Conservation (phyloP, 1,284 basidiomycete genomes). For the Cutaneotrichosporon spelunceum region DNA sequence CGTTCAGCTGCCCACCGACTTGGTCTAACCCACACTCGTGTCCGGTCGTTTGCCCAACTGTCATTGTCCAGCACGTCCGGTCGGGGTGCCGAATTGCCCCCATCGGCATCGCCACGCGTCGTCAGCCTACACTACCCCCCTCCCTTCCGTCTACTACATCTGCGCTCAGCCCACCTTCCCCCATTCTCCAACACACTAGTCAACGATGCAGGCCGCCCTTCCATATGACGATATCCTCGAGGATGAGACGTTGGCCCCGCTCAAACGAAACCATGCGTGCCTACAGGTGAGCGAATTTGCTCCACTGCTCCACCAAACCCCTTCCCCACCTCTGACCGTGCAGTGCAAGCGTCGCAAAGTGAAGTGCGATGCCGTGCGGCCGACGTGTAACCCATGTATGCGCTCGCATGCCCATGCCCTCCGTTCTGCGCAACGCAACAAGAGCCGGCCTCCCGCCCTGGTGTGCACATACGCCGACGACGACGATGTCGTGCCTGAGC, state of each 20-base stretch:
- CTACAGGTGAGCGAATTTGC: slow-evolving; percentile 21
- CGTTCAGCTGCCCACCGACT: not conserved
- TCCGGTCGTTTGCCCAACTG: not conserved
- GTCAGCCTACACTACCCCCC: not conserved
- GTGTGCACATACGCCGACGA: slow-evolving; percentile 40
- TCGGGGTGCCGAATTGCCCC: not conserved
- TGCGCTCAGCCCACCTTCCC: not conserved
- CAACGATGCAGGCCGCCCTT: slow-evolving; percentile 23
- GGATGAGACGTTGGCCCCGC: slow-evolving; percentile 44
- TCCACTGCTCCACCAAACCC: too few species aligned
- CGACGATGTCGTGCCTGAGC: slow-evolving; percentile 10
- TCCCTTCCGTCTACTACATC: not conserved
- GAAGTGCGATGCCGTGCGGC: slow-evolving; percentile 44
- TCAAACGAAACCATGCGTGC: slow-evolving; percentile 49
- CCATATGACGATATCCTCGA: slow-evolving; percentile 36
- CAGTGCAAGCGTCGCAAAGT: slow-evolving; percentile 50
- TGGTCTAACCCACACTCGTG: not conserved
- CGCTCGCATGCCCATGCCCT: slow-evolving; percentile 47
- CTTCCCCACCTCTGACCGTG: slow-evolving; percentile 1
- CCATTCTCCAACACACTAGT: not conserved
- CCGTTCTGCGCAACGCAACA: slow-evolving; percentile 41
- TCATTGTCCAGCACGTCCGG: not conserved
- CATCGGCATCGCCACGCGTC: not conserved
- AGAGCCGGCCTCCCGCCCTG: slow-evolving; percentile 30
- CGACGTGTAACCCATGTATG: slow-evolving; percentile 44